A percentile compares a stretch with the other conserved stretches of the same genome.
Conservation (phyloP, 2,329 filamentous ascomycete genomes). For the Fusarium penzigii region DNA sequence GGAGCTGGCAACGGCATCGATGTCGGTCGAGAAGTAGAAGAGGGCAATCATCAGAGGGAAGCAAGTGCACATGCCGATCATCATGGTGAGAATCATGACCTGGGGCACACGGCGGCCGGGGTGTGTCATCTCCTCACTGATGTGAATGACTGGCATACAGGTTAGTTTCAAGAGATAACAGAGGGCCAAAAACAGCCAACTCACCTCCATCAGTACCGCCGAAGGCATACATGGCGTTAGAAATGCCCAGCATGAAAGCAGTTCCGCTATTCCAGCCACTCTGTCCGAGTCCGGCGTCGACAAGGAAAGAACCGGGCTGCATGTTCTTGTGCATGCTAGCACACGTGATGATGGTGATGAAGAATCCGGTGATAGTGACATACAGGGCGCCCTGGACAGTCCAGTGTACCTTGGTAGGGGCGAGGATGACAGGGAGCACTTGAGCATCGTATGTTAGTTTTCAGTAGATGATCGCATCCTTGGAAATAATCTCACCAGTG, state of each 20-base stretch:
- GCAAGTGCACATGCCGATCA: slow-evolving; percentile 1
- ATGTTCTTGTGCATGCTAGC: slow-evolving; percentile 4
- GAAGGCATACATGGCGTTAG: slow-evolving; percentile 14
- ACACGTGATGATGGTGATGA: slow-evolving; percentile 2
- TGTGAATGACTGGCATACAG: slow-evolving; percentile 5
- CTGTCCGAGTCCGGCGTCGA: slow-evolving; percentile 1
- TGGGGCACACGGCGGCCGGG: slow-evolving; percentile 10
- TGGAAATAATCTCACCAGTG: slow-evolving; percentile 1
- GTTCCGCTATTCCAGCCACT: slow-evolving; percentile 11
- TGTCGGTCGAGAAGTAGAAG: slow-evolving; percentile 13
- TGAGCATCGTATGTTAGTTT: too few relatives aligned
- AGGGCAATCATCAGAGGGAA: slow-evolving; percentile 9
- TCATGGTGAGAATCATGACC: slow-evolving; percentile 12
- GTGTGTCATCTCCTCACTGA: slow-evolving; percentile 15
- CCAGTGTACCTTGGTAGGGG: too few relatives aligned
- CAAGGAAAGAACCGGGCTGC: slow-evolving; percentile 2
- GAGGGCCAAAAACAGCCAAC: neutral
- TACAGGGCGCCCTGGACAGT: slow-evolving; percentile 2
- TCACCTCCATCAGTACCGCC: slow-evolving; percentile 12
- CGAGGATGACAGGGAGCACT: too few relatives aligned
- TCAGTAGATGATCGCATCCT: too few relatives aligned
- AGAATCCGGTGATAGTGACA: slow-evolving; percentile 5
- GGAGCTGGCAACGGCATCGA: slow-evolving; percentile 5
- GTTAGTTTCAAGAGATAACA: neutral
- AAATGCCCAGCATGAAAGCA: slow-evolving; percentile 8